Evolutionary conservation across 1,284 basidiomycete species (phyloP), one percentile per base, ranked within the genome.

Genomic region (Schizophyllum amplum): DNA sequence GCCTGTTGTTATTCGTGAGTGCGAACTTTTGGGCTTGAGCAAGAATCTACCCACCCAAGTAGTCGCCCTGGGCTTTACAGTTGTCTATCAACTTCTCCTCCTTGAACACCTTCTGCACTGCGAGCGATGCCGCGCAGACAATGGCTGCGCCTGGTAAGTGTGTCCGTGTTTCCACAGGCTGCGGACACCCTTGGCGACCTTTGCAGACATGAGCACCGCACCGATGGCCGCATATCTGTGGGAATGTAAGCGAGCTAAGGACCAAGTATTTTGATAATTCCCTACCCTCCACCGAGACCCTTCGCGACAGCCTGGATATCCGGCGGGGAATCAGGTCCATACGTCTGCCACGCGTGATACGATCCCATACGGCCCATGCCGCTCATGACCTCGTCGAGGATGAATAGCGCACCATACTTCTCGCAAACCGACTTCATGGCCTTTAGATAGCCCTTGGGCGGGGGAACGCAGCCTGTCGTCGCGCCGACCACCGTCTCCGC

Each of bases 321-420:
- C 27, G 92, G 90, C 62, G 76, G 60, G 5, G 51, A 24, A 25
- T 47, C 48, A 50, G 20, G 64, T 93, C 90, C 89, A 62, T 83
- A 86, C 42, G 80, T 84, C 67, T 93, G 80, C 92, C 92, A 94
- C 47, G 84, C 90, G 65, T 94, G 92, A 51, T 91, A 65, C 1
- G 89, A 90, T 1, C 90, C 88, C 85, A 92, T 85, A 83, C 90
- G 82, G 49, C 90, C 91, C 85, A 92, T 91, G 26, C 91, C 91
- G 65, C 86, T 86, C 92, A 33, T 15, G 13, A 42, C 20, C 25
- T 22, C 22, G 61, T n/a, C 4, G 17, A 6, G n/a, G 33, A 24
- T 53, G 24, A 24, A 48, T 13, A 27, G 51, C 11, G 42, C 17
- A 27, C 55, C 64, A 62, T 66, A 68, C 66, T 89, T 90, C 55